These are phyloP conservation scores for Tricholomella constricta DNA, from an alignment of 768 basidiomycete species.

Conservation along the genomic window DNA sequence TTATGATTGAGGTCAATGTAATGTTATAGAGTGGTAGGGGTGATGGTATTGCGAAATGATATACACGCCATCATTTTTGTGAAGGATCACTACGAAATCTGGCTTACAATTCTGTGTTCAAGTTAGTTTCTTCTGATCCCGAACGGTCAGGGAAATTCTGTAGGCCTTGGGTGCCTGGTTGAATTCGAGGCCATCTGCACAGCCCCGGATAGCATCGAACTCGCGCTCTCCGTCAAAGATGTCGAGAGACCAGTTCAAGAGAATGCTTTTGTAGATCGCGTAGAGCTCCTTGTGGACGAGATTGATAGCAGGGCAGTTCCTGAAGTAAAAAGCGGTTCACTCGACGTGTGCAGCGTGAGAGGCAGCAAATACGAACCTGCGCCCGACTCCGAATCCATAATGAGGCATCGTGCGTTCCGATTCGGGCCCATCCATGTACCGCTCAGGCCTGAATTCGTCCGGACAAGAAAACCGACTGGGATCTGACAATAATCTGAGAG, in stretches of 20 bases:
- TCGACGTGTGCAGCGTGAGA: background rate
- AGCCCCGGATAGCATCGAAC: conserved; percentile 17
- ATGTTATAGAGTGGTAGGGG: too few relatives aligned
- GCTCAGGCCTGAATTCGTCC: conserved; percentile 16
- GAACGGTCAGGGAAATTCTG: conserved; percentile 9
- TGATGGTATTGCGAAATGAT: too few relatives aligned
- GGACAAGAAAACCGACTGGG: conserved; percentile 12
- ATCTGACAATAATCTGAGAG: background rate
- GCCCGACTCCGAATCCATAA: conserved; percentile 19
- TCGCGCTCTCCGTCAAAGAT: conserved; percentile 16
- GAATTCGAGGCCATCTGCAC: conserved; percentile 14
- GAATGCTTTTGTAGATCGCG: conserved; percentile 14
- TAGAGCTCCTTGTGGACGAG: conserved; percentile 19
- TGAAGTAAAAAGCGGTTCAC: background rate
- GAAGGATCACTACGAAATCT: too few relatives aligned
- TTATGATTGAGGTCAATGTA: too few relatives aligned
- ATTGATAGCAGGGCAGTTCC: conserved; percentile 17
- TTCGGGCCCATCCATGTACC: conserved; percentile 17
- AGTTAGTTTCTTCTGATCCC: conserved; percentile 14
- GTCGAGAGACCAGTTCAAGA: conserved; percentile 12
- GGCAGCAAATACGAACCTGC: conserved; percentile 4
- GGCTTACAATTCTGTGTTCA: conserved; percentile 10
- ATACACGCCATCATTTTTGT: too few relatives aligned
- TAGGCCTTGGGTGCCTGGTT: conserved; percentile 16
- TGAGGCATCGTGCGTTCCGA: conserved; percentile 18